phyloP scores from a whole-genome alignment of 2,329 filamentous ascomycete species.

The Aurifilum marmelostoma region DNA sequence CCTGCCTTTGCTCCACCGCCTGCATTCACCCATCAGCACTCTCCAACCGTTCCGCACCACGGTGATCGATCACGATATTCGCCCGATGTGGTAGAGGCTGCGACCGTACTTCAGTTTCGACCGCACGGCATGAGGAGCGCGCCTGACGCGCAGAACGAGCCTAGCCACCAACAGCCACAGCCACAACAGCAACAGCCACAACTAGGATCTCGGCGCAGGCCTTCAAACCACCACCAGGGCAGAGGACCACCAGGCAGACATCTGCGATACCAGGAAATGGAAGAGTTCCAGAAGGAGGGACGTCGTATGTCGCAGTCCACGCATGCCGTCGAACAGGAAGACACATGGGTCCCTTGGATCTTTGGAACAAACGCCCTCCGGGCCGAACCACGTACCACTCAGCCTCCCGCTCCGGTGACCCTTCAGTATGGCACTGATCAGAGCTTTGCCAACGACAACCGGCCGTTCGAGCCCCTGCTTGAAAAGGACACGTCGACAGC shows the following conservation, averaged over 20 bases:
- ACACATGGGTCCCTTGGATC: conserved; percentile 27
- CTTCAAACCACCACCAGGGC: conserved; percentile 10
- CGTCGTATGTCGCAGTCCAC: conserved; percentile 36
- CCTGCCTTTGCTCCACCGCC: conserved; percentile 30
- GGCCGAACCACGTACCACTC: conserved; percentile 31
- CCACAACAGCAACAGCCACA: too few relatives aligned
- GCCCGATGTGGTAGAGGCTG: conserved; percentile 62
- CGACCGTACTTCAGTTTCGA: conserved; percentile 47
- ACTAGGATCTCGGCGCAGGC: conserved; percentile 5
- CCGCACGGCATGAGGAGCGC: conserved; percentile 33
- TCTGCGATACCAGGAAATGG: conserved; percentile 47
- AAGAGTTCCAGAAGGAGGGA: conserved; percentile 47
- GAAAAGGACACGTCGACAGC: conserved; percentile 62
- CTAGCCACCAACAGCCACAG: conserved; percentile 18
- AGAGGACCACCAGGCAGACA: conserved; percentile 44
- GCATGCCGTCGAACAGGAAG: conserved; percentile 36
- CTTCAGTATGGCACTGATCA: conserved; percentile 71
- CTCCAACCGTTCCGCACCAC: conserved; percentile 35
- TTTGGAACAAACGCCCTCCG: conserved; percentile 40
- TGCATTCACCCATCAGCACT: conserved; percentile 36
- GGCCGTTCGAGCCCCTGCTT: conserved; percentile 61
- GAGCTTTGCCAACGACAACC: conserved; percentile 57
- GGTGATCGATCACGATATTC: conserved; percentile 33
- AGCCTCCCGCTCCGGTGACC: conserved; percentile 43
- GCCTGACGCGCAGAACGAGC: neutral